A percentile compares a stretch with the other conserved stretches of the same genome.
Evolutionary conservation across 2,329 filamentous ascomycete species (phyloP).

Genomic region (Trichoderma atrobrunneum): DNA sequence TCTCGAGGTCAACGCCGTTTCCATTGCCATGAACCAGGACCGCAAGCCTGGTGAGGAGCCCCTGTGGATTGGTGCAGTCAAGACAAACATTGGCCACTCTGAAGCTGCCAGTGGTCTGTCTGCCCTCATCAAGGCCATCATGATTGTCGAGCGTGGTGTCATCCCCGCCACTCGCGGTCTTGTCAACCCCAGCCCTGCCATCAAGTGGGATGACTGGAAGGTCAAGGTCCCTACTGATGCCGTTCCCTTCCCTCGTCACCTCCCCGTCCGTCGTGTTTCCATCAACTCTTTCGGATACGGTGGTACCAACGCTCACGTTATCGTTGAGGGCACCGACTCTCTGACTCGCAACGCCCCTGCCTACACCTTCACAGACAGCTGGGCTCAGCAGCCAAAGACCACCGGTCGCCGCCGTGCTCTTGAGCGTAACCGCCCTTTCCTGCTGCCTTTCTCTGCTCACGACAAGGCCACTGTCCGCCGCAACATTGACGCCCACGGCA

Average conservation of each 20-base stretch:
- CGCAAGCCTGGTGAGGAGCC: slow-evolving; percentile 22
- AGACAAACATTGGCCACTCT: slow-evolving; percentile 29
- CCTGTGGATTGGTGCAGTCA: slow-evolving; percentile 29
- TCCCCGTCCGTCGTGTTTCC: slow-evolving; percentile 2
- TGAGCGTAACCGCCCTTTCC: not conserved
- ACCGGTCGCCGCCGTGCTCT: not conserved
- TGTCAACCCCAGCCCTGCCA: slow-evolving; percentile 24
- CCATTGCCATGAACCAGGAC: slow-evolving; percentile 39
- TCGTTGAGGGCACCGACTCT: slow-evolving; percentile 8
- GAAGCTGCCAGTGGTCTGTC: slow-evolving; percentile 26
- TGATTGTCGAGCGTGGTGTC: slow-evolving; percentile 15
- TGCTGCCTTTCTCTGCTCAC: slow-evolving; percentile 12
- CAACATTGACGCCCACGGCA: not conserved
- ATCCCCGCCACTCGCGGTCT: not conserved
- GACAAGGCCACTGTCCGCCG: not conserved
- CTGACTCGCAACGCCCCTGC: not conserved
- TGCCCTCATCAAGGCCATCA: slow-evolving; percentile 28
- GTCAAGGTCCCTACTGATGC: slow-evolving; percentile 8
- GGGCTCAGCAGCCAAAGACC: not conserved
- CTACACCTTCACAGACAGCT: not conserved
- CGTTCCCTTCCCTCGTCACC: not conserved
- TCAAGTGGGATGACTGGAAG: not conserved
- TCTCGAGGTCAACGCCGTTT: slow-evolving; percentile 45
- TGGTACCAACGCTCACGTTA: slow-evolving; percentile 3
- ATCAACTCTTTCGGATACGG: slow-evolving; percentile 14